Conservation (phyloP, 441 rosid genomes). For the Populus hybrid region DNA sequence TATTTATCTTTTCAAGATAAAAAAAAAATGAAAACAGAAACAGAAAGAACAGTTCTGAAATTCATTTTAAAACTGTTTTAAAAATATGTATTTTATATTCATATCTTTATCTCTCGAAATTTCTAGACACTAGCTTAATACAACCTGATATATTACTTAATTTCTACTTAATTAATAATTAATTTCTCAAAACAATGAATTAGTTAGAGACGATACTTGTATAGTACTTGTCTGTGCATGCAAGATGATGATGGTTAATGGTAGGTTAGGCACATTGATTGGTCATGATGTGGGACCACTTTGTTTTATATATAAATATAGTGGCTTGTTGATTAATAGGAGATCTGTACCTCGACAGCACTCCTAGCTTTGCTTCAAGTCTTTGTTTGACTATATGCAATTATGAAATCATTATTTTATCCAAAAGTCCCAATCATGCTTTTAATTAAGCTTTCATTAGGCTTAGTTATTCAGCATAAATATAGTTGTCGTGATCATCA, state of each 20-base stretch:
- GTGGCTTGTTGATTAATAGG: neutral
- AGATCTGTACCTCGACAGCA: neutral
- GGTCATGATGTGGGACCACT: neutral
- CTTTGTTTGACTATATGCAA: conserved; percentile 13
- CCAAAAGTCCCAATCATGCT: neutral
- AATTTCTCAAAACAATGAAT: neutral
- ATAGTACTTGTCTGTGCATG: neutral
- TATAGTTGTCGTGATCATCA: neutral
- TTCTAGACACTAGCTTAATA: too few relatives aligned
- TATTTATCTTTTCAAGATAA: too few relatives aligned
- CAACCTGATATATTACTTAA: too few relatives aligned
- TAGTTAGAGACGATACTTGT: neutral
- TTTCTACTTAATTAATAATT: neutral
- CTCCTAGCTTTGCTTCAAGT: conserved; percentile 8
- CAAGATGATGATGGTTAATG: neutral
- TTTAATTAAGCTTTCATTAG: neutral
- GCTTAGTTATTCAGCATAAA: neutral
- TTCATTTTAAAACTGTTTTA: too few relatives aligned
- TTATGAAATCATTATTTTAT: conserved; percentile 9
- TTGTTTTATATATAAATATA: neutral
- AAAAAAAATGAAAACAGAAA: too few relatives aligned
- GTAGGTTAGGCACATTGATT: neutral
- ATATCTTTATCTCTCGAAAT: too few relatives aligned
- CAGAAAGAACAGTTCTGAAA: too few relatives aligned
- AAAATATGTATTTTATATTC: too few relatives aligned